These are phyloP conservation scores for Cladophialophora bantiana DNA, from an alignment of 2,329 filamentous ascomycete species.

Conservation along the genomic window DNA sequence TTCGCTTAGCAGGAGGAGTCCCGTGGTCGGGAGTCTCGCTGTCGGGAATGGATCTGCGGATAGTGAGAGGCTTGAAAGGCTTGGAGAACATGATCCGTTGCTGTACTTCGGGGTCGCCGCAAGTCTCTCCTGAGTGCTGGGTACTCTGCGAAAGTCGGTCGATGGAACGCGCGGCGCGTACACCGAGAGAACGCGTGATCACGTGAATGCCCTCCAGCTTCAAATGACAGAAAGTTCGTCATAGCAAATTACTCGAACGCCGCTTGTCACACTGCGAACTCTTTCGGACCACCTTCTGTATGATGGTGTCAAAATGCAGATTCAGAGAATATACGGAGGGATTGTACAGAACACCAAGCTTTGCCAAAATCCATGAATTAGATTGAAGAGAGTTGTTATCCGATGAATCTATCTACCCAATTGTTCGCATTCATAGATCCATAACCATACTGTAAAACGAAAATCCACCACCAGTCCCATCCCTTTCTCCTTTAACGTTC, in stretches of 20 bases:
- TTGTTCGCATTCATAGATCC: not conserved
- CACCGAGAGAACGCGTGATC: no score
- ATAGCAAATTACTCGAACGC: no score
- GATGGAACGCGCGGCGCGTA: not conserved
- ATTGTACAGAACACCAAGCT: no score
- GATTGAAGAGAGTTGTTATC: not conserved
- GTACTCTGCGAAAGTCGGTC: no score
- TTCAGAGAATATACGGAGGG: no score
- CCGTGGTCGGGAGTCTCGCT: conserved; percentile 30
- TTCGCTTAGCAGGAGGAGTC: conserved; percentile 47
- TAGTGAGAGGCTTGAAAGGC: conserved; percentile 54
- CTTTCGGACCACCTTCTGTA: no score
- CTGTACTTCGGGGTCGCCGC: no score
- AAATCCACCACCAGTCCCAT: not conserved
- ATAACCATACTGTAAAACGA: not conserved
- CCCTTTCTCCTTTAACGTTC: not conserved
- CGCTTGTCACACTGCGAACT: no score
- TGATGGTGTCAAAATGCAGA: no score
- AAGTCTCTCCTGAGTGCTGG: not conserved
- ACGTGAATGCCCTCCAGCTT: no score
- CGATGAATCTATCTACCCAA: not conserved
- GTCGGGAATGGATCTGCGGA: conserved; percentile 44
- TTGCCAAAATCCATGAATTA: not conserved
- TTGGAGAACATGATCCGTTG: conserved; percentile 51
- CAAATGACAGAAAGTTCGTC: no score